Conservation (phyloP, 2,329 filamentous ascomycete genomes). For the Lecanicillium sp. region DNA sequence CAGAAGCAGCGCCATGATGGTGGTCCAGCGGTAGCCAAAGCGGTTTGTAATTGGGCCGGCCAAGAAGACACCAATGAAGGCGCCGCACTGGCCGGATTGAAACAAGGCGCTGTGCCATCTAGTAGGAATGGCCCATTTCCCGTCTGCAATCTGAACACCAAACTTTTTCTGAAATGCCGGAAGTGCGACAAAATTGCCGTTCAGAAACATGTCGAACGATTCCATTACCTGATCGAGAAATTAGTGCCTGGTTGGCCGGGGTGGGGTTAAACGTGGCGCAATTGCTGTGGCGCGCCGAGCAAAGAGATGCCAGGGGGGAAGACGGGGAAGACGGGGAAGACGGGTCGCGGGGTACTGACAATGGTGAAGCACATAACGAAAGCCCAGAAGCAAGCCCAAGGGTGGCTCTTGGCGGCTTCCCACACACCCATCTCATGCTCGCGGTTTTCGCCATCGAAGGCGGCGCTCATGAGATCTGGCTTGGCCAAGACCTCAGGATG, state of each 20-base stretch:
- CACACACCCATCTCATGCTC: slow-evolving; percentile 33
- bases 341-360: too few species aligned
- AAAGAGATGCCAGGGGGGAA: too few species aligned
- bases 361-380: slow-evolving; percentile 43
- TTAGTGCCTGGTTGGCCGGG: background rate
- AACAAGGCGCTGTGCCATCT: slow-evolving; percentile 32
- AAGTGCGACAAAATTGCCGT: slow-evolving; percentile 37
- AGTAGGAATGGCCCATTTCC: slow-evolving; percentile 25
- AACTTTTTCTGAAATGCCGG: slow-evolving; percentile 27
- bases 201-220: slow-evolving; percentile 41
- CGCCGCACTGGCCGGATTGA: slow-evolving; percentile 24
- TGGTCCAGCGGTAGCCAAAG: slow-evolving; percentile 29
- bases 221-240: slow-evolving; percentile 34
- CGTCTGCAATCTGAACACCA: slow-evolving; percentile 20
- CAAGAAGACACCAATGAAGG: slow-evolving; percentile 26
- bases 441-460: slow-evolving; percentile 32
- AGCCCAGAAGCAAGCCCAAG: slow-evolving; percentile 38
- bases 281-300: too few species aligned
- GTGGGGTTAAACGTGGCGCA: too few species aligned
- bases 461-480: slow-evolving; percentile 29
- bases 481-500: slow-evolving; percentile 27
- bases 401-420: slow-evolving; percentile 29
- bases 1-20: slow-evolving; percentile 26
- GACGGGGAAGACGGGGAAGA: too few species aligned
- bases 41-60: slow-evolving; percentile 29